Percentiles rank a stretch among this genome's conserved stretches.
Evolutionary conservation across 805 yeast genomes (phyloP).

Genomic region (Zygoascus flipseniorum): DNA sequence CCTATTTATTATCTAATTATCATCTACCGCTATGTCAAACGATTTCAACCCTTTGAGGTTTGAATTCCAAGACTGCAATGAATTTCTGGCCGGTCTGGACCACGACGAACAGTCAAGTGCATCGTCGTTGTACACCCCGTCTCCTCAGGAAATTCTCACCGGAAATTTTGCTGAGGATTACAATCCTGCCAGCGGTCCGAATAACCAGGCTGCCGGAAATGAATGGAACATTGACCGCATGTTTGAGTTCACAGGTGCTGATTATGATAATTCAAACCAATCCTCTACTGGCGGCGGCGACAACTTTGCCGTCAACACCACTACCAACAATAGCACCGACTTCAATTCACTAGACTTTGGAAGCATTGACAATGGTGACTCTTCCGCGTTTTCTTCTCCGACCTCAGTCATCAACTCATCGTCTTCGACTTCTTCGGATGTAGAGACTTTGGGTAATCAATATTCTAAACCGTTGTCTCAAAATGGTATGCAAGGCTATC

Average conservation of each 20-base stretch:
- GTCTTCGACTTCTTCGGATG: neutral
- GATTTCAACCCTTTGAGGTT: constrained; percentile 9
- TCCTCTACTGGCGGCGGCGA: neutral
- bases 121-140: constrained; percentile 8
- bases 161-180: constrained; percentile 1
- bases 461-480: neutral
- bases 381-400: neutral
- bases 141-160: constrained; percentile 11
- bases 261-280: neutral
- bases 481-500: neutral
- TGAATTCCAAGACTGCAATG: constrained; percentile 19
- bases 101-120: neutral
- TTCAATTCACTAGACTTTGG: neutral
- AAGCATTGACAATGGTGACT: neutral
- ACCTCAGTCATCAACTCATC: neutral
- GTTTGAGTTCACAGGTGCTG: neutral
- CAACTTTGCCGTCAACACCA: neutral
- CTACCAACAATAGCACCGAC: neutral
- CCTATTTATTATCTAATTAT: neutral
- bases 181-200: neutral
- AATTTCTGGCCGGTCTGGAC: constrained; percentile 14
- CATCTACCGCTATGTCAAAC: constrained; percentile 5
- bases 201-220: neutral
- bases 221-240: constrained; percentile 1
- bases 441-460: neutral